Evolutionary conservation across 225 moss, liverwort and hornwort species (phyloP).

Genomic region (Antitrichia curtipendula): DNA sequence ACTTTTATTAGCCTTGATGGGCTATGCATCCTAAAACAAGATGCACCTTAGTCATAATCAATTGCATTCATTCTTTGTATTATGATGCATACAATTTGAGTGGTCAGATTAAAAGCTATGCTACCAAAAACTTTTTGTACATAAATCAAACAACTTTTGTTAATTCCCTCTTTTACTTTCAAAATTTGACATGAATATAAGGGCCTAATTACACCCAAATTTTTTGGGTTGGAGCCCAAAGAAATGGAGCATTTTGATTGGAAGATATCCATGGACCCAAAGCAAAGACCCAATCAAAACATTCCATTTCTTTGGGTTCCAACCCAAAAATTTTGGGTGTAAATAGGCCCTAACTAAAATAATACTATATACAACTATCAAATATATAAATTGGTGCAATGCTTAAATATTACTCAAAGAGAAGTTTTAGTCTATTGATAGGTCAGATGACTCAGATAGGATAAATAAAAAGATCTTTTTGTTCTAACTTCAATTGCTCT

Average conservation of each 20-base stretch:
- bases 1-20: not conserved
- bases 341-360: too few species aligned
- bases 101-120: not conserved
- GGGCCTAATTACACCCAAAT: too few species aligned
- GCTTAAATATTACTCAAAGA: rapidly evolving
- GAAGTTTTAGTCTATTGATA: not conserved
- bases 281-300: too few species aligned
- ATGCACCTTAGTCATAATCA: not conserved
- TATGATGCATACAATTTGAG: not conserved
- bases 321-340: too few species aligned
- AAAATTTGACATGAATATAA: not conserved
- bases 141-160: not conserved
- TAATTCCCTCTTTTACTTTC: not conserved
- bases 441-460: rapidly evolving
- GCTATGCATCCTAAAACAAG: not conserved
- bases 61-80: not conserved
- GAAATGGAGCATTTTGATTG: too few species aligned
- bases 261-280: too few species aligned
- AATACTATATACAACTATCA: not conserved
- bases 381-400: not conserved
- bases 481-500: too few species aligned
- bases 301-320: too few species aligned
- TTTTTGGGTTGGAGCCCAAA: too few species aligned
- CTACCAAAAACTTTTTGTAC: too few species aligned
- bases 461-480: too few species aligned